Conservation (phyloP, 1,139 yeast genomes). For the Hemisphaericaspora subhashii region DNA sequence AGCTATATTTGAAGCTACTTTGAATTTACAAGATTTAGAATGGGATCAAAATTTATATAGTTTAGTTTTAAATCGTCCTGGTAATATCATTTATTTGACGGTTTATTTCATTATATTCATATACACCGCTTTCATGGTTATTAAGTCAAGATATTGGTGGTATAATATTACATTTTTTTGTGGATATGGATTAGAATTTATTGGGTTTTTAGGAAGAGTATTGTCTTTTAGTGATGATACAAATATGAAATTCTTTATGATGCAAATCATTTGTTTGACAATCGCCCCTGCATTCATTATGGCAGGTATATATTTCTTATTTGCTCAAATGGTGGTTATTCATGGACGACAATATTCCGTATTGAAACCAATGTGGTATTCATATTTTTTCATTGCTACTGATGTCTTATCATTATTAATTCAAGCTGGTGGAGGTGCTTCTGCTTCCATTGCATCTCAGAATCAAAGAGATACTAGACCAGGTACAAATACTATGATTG, state of each 20-base stretch:
- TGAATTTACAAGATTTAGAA: conserved; percentile 31
- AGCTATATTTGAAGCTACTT: conserved; percentile 30
- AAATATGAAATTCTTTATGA: conserved; percentile 47
- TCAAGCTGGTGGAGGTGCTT: conserved; percentile 85
- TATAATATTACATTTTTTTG: conserved; percentile 30
- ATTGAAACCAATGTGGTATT: conserved; percentile 73
- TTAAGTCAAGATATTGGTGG: conserved; percentile 29
- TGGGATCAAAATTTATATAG: conserved; percentile 29
- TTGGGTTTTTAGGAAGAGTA: conserved; percentile 71
- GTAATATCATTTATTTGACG: conserved; percentile 32
- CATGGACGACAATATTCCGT: conserved; percentile 65
- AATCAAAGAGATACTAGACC: conserved; percentile 33
- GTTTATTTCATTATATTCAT: conserved; percentile 26
- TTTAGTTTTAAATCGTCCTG: conserved; percentile 23
- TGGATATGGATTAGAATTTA: conserved; percentile 35
- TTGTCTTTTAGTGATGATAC: conserved; percentile 40
- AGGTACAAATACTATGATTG: conserved; percentile 80
- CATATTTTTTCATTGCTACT: conserved; percentile 63
- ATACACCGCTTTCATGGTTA: conserved; percentile 20
- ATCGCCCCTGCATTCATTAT: conserved; percentile 86
- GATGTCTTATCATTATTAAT: conserved; percentile 70
- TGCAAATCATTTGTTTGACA: conserved; percentile 71
- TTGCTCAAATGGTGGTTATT: conserved; percentile 71
- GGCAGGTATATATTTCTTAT: conserved; percentile 81
- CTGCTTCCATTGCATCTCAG: conserved; percentile 58